Evolutionary conservation across 2,329 filamentous ascomycete genomes (phyloP), one percentile per base, ranked within the genome.

Genomic region (Cryphonectria carpinicola): DNA sequence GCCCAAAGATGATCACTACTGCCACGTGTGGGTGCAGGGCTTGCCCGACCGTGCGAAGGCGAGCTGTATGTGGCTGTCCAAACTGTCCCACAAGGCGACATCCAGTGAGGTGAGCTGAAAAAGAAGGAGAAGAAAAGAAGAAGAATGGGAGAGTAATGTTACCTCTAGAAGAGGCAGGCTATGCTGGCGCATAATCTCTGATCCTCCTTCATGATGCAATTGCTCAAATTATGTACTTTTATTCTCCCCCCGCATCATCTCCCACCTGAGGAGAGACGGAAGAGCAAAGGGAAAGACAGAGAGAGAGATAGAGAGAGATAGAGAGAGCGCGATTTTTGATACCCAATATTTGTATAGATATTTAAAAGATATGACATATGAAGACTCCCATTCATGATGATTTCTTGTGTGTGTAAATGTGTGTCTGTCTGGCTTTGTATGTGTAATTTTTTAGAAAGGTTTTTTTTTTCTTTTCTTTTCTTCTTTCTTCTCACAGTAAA

Each of bases 41-140:
- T 2, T 71, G 69, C 10, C 69, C 69, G 0, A 43, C 39, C n/a
- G 35, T 71, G 37, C 54, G 66, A 52, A 65, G 67, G 41, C 56
- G 69, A 43, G 66, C 69, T 58, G 32, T 63, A 14, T 71, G 69
- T 11, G 69, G 69, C n/a, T 71, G 69, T 7, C 52, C 63, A 2
- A 39, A 62, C 19, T 71, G 66, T 32, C 69, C 69, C 41, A 61
- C 69, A 3, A 68, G 54, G 52, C 32, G 32, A n/a, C 19, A n/a
- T 11, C 58, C 13, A 7, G 32, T 14, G 25, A 32, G 25, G 56
- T 61, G 32, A 61, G 32, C 7, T 56, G 10, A 14, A 2, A 49
- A n/a, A 14, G 8, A 49, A n/a, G 13, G 10, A n/a, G 8, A 6
- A 49, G n/a, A n/a, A 10, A n/a, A 49, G 1, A 49, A 17, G 13